These are phyloP conservation scores for Pterocarpus macrocarpus DNA, from an alignment of 306 rosid genomes.

Conservation along the genomic window DNA sequence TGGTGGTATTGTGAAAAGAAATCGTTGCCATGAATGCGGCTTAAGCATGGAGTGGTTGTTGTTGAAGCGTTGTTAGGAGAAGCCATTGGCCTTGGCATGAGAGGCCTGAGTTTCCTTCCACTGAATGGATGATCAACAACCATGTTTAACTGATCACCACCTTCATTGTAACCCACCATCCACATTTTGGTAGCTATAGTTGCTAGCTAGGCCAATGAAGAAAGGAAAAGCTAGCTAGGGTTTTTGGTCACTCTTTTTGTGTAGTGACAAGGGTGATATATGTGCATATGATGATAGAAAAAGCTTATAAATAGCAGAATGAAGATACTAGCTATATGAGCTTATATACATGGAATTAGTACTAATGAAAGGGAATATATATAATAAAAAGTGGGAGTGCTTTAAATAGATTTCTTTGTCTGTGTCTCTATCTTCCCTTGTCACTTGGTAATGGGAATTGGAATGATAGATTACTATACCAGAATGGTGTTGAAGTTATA, in stretches of 20 bases:
- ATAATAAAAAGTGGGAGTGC: constrained; percentile 37
- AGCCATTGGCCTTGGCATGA: constrained; percentile 71
- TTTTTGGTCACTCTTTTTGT: constrained; percentile 1
- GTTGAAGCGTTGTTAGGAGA: constrained; percentile 56
- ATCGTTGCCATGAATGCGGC: constrained; percentile 54
- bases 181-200: constrained; percentile 58
- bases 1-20: constrained; percentile 73
- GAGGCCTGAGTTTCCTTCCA: constrained; percentile 79
- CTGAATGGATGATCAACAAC: constrained; percentile 56
- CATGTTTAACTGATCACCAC: constrained; percentile 64
- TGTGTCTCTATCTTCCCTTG: constrained; percentile 22
- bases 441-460: constrained; percentile 42
- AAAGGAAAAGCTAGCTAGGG: constrained; percentile 4
- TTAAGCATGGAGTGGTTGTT: constrained; percentile 55
- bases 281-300: neutral
- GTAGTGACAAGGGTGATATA: neutral
- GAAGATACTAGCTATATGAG: constrained; percentile 13
- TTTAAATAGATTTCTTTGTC: constrained; percentile 37
- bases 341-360: neutral
- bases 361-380: constrained; percentile 21
- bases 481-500: constrained; percentile 45
- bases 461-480: constrained; percentile 24
- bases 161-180: constrained; percentile 85
- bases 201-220: neutral
- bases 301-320: constrained; percentile 6